Evolutionary conservation across 352 stramenopile genomes (phyloP).

Genomic region (Nothophytophthora sp.): DNA sequence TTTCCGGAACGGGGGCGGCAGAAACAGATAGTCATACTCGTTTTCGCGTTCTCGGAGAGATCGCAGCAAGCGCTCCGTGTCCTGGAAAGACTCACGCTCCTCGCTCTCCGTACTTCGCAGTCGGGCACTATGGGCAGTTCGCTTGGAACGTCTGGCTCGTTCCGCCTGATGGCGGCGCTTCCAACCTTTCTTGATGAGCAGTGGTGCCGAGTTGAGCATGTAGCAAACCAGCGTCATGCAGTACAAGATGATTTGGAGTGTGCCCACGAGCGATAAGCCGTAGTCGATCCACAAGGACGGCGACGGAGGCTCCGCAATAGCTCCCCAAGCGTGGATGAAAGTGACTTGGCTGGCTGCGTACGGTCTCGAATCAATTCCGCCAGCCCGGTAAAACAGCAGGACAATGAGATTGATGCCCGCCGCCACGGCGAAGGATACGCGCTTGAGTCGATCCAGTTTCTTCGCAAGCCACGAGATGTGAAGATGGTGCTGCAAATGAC

Average conservation of each 20-base stretch:
- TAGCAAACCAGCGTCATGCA: constrained; percentile 55
- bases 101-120: constrained; percentile 25
- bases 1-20: constrained; percentile 30
- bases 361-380: constrained; percentile 49
- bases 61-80: constrained; percentile 62
- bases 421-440: constrained; percentile 48
- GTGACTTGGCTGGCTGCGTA: constrained; percentile 46
- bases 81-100: constrained; percentile 57
- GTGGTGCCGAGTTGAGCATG: constrained; percentile 61
- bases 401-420: constrained; percentile 63
- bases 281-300: constrained; percentile 39
- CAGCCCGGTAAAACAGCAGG: constrained; percentile 58
- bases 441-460: constrained; percentile 51
- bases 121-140: constrained; percentile 31
- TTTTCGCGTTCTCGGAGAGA: constrained; percentile 59
- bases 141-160: constrained; percentile 44
- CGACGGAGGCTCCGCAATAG: constrained; percentile 12
- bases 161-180: constrained; percentile 53
- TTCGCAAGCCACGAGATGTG: constrained; percentile 36
- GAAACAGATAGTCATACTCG: constrained; percentile 65
- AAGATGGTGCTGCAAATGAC: constrained; percentile 34
- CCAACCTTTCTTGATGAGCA: constrained; percentile 73
- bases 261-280: constrained; percentile 41
- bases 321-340: constrained; percentile 25
- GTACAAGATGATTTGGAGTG: constrained; percentile 56